phyloP scores from a whole-genome alignment of 176 grass and related monocot genomes.

The Lolium rigidum region DNA sequence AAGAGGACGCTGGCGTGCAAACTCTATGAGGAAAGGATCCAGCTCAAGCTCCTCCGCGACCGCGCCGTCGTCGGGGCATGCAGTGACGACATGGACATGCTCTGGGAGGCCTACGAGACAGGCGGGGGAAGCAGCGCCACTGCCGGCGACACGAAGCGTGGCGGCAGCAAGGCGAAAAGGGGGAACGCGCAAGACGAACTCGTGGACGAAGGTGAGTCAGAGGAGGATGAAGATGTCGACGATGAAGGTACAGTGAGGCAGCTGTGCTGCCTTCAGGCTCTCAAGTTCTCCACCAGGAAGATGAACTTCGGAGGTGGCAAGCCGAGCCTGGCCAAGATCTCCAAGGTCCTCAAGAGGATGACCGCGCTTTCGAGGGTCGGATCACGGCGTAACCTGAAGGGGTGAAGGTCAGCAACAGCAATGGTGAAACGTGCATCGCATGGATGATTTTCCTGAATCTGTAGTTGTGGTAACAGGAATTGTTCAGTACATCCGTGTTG shows the following conservation, averaged over 20 bases:
- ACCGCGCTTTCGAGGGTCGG: slow-evolving; percentile 55
- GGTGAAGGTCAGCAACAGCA: slow-evolving; percentile 22
- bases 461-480: background rate
- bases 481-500: slow-evolving; percentile 29
- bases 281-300: slow-evolving; percentile 85
- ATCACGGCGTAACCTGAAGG: slow-evolving; percentile 26
- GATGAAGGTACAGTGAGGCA: slow-evolving; percentile 56
- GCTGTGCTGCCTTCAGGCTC: slow-evolving; percentile 87
- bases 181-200: slow-evolving; percentile 27
- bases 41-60: slow-evolving; percentile 63
- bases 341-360: slow-evolving; percentile 82
- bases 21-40: slow-evolving; percentile 91
- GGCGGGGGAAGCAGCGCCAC: slow-evolving; percentile 37
- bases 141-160: slow-evolving; percentile 17
- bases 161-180: slow-evolving; percentile 36
- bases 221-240: slow-evolving; percentile 28
- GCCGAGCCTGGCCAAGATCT: slow-evolving; percentile 78
- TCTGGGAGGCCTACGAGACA: slow-evolving; percentile 96
- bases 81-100: slow-evolving; percentile 86
- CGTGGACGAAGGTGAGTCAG: background rate
- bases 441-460: background rate
- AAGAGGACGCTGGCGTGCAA: slow-evolving; percentile 93
- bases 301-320: slow-evolving; percentile 83
- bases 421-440: background rate
- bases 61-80: slow-evolving; percentile 50